phyloP scores from a whole-genome alignment of 2,329 filamentous ascomycete genomes.

The Parastagonospora avenae region DNA sequence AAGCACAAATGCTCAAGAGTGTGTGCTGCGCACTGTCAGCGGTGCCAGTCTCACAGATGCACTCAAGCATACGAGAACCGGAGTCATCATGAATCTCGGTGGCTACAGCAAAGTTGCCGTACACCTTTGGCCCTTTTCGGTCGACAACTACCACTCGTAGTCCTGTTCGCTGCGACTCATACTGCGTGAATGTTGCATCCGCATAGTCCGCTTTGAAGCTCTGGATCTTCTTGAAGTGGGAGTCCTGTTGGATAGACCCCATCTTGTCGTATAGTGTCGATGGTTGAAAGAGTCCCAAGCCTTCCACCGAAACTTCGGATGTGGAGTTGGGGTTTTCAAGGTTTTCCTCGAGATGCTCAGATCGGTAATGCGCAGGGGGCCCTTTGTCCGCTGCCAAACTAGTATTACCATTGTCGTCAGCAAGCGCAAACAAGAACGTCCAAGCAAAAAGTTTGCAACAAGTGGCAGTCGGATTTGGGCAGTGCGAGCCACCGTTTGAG shows the following conservation, averaged over 20 bases:
- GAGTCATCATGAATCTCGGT: conserved; percentile 99
- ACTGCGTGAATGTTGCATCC: conserved; percentile 85
- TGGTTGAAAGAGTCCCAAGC: conserved; percentile 1
- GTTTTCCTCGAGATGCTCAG: conserved; percentile 5
- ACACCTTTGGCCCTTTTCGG: conserved; percentile 84
- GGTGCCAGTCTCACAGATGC: background rate
- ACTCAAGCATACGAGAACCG: conserved; percentile 65
- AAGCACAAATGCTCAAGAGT: conserved; percentile 60
- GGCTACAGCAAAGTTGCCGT: conserved; percentile 91
- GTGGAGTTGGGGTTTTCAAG: background rate
- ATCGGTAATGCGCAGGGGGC: conserved; percentile 5
- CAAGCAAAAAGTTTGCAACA: background rate
- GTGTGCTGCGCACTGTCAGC: conserved; percentile 45
- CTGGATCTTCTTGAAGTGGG: conserved; percentile 81
- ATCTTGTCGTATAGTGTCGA: conserved; percentile 26
- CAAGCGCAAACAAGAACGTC: background rate
- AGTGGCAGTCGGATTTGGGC: background rate
- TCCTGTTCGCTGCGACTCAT: conserved; percentile 92
- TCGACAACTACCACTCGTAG: conserved; percentile 94
- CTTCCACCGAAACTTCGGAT: background rate
- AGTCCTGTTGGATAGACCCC: conserved; percentile 44
- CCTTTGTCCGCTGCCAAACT: conserved; percentile 31
- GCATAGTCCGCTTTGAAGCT: conserved; percentile 90
- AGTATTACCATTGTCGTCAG: conserved; percentile 42
- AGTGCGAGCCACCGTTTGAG: too few relatives aligned